phyloP scores from a whole-genome alignment of 2,329 filamentous ascomycete species.

The Sordariomycetes sp. region DNA sequence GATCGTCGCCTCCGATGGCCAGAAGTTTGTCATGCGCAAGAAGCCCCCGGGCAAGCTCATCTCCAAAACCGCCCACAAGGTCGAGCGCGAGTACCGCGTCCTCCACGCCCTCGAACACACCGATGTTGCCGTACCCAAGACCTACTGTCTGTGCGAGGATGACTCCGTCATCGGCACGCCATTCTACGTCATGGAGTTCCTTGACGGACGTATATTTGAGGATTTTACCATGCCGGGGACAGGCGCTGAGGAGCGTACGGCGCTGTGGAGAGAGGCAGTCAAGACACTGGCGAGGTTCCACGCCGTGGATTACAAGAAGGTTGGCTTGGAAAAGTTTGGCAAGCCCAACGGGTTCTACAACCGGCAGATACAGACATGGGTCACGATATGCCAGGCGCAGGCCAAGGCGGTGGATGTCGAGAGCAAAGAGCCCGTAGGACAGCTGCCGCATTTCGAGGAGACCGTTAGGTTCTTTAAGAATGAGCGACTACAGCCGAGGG shows the following conservation, averaged over 20 bases:
- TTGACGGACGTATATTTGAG: constrained; percentile 89
- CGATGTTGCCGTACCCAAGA: constrained; percentile 76
- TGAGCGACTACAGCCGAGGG: constrained; percentile 59
- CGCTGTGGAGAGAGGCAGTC: constrained; percentile 82
- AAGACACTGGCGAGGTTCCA: constrained; percentile 81
- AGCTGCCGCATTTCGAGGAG: constrained; percentile 74
- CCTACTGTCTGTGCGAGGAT: constrained; percentile 83
- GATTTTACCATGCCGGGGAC: constrained; percentile 75
- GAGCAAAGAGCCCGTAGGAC: constrained; percentile 65
- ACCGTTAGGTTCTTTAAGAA: constrained; percentile 72
- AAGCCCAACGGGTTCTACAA: constrained; percentile 70
- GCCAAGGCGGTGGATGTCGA: constrained; percentile 68
- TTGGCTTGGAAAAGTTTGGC: constrained; percentile 67
- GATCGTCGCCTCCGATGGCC: constrained; percentile 61
- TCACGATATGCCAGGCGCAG: constrained; percentile 69
- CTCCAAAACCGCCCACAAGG: constrained; percentile 89
- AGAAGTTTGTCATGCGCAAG: constrained; percentile 85
- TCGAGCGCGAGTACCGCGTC: constrained; percentile 91
- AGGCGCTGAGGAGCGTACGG: constrained; percentile 55
- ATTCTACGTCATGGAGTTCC: constrained; percentile 96
- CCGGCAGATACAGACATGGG: constrained; percentile 78
- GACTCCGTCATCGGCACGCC: constrained; percentile 70
- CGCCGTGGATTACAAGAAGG: constrained; percentile 54
- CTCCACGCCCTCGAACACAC: constrained; percentile 73
- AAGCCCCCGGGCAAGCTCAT: constrained; percentile 93